Evolutionary conservation across 208 protist genomes (phyloP).

Genomic region (Leishmania tropica): DNA sequence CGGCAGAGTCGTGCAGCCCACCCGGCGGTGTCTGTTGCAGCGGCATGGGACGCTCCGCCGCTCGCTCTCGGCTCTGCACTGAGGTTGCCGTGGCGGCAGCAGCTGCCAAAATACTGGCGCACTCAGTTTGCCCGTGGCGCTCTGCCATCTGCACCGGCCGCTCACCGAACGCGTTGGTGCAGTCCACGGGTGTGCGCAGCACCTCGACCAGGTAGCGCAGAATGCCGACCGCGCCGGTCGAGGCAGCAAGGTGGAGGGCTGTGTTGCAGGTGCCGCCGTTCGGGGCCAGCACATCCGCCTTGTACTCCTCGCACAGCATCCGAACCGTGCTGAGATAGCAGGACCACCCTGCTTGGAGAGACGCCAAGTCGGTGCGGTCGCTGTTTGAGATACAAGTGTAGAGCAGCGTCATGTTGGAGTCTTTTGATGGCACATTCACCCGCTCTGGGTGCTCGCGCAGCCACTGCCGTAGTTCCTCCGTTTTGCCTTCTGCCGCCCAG

Average conservation of each 20-base stretch:
- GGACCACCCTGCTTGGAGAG: constrained; percentile 19
- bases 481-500: constrained; percentile 49
- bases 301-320: constrained; percentile 72
- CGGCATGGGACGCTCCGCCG: background rate
- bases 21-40: background rate
- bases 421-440: constrained; percentile 45
- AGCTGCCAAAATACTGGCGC: constrained; percentile 10
- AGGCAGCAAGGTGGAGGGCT: constrained; percentile 49
- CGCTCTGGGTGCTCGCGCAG: constrained; percentile 43
- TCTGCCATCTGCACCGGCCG: constrained; percentile 34
- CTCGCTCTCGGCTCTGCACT: background rate
- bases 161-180: constrained; percentile 42
- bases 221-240: constrained; percentile 27
- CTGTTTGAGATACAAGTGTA: constrained; percentile 39
- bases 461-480: constrained; percentile 52
- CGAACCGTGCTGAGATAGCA: constrained; percentile 36
- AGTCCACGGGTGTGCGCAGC: constrained; percentile 20
- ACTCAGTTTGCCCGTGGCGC: constrained; percentile 19
- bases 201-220: constrained; percentile 43
- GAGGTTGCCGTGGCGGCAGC: background rate
- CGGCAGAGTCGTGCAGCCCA: background rate
- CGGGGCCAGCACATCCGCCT: constrained; percentile 48
- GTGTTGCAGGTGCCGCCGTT: constrained; percentile 59
- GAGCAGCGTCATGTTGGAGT: constrained; percentile 49
- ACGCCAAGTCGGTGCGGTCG: constrained; percentile 31